Conservation (phyloP, 495 filamentous ascomycete species). For the Parmelia sp. region DNA sequence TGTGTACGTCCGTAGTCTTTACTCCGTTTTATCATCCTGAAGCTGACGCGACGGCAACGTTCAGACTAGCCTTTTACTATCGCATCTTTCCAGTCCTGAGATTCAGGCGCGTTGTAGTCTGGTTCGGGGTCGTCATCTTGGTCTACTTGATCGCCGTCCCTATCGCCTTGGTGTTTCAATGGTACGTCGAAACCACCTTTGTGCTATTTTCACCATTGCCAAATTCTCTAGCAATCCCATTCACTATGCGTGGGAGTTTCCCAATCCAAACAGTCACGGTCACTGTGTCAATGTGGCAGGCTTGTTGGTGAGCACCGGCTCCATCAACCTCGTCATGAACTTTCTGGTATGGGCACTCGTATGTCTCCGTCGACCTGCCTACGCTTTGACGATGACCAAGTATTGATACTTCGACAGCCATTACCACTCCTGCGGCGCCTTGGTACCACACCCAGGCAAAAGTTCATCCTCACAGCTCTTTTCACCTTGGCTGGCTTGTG, state of each 20-base stretch:
- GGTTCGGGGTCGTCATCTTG: conserved; percentile 5
- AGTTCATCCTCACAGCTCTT: conserved; percentile 20
- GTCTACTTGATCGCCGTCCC: conserved; percentile 14
- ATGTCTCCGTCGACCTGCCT: neutral
- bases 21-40: neutral
- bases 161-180: conserved; percentile 20
- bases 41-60: neutral
- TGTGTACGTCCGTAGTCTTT: conserved; percentile 4
- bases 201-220: neutral
- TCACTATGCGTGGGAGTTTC: conserved; percentile 18
- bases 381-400: neutral
- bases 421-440: conserved; percentile 25
- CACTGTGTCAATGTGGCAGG: conserved; percentile 15
- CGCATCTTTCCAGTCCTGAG: conserved; percentile 21
- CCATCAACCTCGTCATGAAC: conserved; percentile 19
- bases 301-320: conserved; percentile 17
- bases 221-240: conserved; percentile 8
- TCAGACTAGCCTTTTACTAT: conserved; percentile 22
- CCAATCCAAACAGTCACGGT: conserved; percentile 1
- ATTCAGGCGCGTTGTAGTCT: conserved; percentile 13
- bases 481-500: conserved; percentile 24
- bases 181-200: neutral
- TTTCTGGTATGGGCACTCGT: conserved; percentile 21
- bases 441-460: conserved; percentile 15
- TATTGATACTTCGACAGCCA: conserved; percentile 16